Percentiles rank a stretch among this genome's conserved stretches.
Evolutionary conservation across 2,329 filamentous ascomycete species (phyloP).

Genomic region (Eutypa lata): DNA sequence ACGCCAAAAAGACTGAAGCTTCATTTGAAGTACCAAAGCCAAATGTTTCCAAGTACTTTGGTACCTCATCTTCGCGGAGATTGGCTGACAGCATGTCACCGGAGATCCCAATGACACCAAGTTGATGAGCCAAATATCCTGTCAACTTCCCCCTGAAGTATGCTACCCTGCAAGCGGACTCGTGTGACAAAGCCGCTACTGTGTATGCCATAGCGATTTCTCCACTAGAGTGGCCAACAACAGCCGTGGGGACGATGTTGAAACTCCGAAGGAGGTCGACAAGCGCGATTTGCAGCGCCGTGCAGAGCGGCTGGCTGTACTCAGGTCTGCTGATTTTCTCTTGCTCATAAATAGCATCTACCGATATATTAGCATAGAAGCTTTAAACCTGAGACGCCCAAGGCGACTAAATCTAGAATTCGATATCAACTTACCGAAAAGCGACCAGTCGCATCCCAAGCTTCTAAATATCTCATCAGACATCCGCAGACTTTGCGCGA

Average conservation of each 20-base stretch:
- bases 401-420: too few relatives aligned
- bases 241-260: conserved; percentile 12
- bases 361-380: too few relatives aligned
- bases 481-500: conserved; percentile 3
- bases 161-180: not conserved
- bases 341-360: not conserved
- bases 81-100: not conserved
- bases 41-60: conserved; percentile 9
- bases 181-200: not conserved
- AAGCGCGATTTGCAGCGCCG: conserved; percentile 26
- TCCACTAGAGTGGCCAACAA: conserved; percentile 27
- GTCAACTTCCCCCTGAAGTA: not conserved
- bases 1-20: conserved; percentile 16
- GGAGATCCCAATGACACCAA: too few relatives aligned
- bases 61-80: not conserved
- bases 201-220: conserved; percentile 32
- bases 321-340: conserved; percentile 1
- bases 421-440: conserved; percentile 2
- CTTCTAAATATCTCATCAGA: not conserved
- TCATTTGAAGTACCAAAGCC: not conserved
- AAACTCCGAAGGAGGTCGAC: conserved; percentile 22
- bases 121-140: not conserved
- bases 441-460: conserved; percentile 10
- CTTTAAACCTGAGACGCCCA: too few relatives aligned
- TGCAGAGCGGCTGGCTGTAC: conserved; percentile 21